These are phyloP conservation scores for Xylariomycetidae sp. DNA, from an alignment of 2,329 filamentous ascomycete genomes.

Conservation along the genomic window DNA sequence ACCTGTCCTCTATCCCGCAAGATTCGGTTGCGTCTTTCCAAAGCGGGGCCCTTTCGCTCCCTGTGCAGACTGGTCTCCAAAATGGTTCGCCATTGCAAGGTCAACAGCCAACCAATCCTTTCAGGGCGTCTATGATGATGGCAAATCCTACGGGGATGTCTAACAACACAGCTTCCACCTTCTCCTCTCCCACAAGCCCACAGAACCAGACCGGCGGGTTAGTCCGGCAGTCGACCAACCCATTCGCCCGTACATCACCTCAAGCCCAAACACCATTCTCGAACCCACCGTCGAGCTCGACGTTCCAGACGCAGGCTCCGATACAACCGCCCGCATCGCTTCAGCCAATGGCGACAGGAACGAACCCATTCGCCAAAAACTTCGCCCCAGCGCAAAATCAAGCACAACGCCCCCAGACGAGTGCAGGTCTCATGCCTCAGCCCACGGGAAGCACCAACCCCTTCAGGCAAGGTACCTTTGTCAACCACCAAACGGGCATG, in stretches of 20 bases:
- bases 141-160: slow-evolving; percentile 46
- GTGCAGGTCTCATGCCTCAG: slow-evolving; percentile 59
- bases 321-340: slow-evolving; percentile 36
- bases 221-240: slow-evolving; percentile 72
- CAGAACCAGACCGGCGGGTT: slow-evolving; percentile 27
- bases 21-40: slow-evolving; percentile 49
- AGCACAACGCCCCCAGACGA: slow-evolving; percentile 41
- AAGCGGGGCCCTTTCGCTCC: slow-evolving; percentile 36
- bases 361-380: slow-evolving; percentile 55
- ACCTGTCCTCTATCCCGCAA: slow-evolving; percentile 54
- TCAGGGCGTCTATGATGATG: slow-evolving; percentile 84
- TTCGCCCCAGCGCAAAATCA: slow-evolving; percentile 29
- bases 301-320: slow-evolving; percentile 40
- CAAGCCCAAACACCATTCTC: slow-evolving; percentile 34
- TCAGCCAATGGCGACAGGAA: slow-evolving; percentile 48
- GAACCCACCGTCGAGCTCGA: slow-evolving; percentile 30
- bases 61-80: slow-evolving; percentile 31
- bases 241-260: slow-evolving; percentile 70
- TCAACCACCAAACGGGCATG: slow-evolving; percentile 81
- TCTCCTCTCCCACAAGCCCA: slow-evolving; percentile 39
- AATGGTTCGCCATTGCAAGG: slow-evolving; percentile 41
- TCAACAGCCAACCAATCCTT: slow-evolving; percentile 78
- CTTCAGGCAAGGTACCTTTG: slow-evolving; percentile 85
- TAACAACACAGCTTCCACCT: slow-evolving; percentile 19
- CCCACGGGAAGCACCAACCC: slow-evolving; percentile 89